Evolutionary conservation across 345 rosid species (phyloP), one percentile per base, ranked within the genome.

Genomic region (Citrus australasica): DNA sequence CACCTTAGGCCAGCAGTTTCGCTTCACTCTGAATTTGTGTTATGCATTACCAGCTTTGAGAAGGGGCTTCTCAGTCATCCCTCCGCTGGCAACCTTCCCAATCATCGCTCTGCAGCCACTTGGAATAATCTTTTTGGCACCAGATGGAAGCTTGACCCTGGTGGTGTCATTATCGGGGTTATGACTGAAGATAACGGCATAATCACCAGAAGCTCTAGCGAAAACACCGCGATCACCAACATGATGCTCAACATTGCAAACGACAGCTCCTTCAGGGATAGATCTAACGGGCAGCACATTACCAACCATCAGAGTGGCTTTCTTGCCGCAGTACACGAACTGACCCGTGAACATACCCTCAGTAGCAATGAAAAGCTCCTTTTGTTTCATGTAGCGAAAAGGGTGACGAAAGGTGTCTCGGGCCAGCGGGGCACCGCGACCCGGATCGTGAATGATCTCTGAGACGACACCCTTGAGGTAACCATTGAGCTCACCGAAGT

Each of bases 321-420:
- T 89, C 87, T 86, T 89, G 11, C 93, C 91, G 19, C 91, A 89
- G 83, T 88, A 89, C 28, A 89, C 77, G 76, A 87, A 89, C 88
- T 88, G 91, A 0, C 93, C 91, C 2, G 87, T 84, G 84, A 84
- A 86, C 71, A 86, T 84, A 22, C 89, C 89, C 76, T 86, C 89
- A 17, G 93, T 88, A 0, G 93, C 90, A 7, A 87, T 76, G 77
- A 87, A 87, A 5, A 85, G 88, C 84, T 87, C 90, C 83, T 85
- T 87, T 77, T 87, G 90, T 74, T 87, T 82, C 85, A 76, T 78
- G 74, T 85, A 87, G 14, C 90, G 84, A 64, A 85, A 87, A 4
- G 90, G 88, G 16, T 85, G 90, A 69, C 90, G 86, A 82, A 87
- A 87, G 17, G 73, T 28, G 25, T 85, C 87, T 2, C 87, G 75